Evolutionary conservation across 2,329 filamentous ascomycete genomes (phyloP), one percentile per base, ranked within the genome.

Genomic region (Aspergillus awamori): DNA sequence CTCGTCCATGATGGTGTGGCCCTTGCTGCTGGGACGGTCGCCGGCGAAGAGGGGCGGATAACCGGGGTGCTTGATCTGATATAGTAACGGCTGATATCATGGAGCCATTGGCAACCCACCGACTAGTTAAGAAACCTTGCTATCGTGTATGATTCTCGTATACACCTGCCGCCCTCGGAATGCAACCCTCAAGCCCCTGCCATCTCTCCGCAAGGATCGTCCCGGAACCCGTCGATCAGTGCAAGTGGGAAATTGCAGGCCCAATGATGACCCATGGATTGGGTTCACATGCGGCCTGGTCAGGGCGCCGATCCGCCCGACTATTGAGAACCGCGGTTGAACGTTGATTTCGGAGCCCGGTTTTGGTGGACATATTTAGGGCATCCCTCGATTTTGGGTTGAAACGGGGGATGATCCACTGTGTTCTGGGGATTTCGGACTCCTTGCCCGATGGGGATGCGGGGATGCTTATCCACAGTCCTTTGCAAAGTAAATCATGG

Each of bases 1-100:
- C 63, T 71, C 70, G 51, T 66, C 69, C 54, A 74, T 72, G 39
- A 33, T 36, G 26, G 17, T 22, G 36, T 36, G 33, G 33, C 20
- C 51, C 13, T 20, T 53, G 22, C 24, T 53, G 30, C 22, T 30
- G n/a, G 15, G 24, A 17, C 47, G n/a, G 47, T 24, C 41, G 11
- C 41, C 22, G 41, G 41, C 33, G 33, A 36, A 22, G 41, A 20
- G 17, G 5, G 41, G 22, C n/a, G 41, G 41, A 13, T 20, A 17
- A 20, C 41, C 17, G 17, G 22, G 41, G 41, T 45, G 13, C 41
- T 45, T 45, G 41, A 11, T 22, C 41, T 45, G 17, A 45, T 45
- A 45, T 45, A 45, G 20, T 45, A 22, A 22, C 41, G 41, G 41
- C 17, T 45, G 17, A 45, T 45, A 45, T 22, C 10, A 45, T 17